Percentiles rank a stretch among this genome's conserved stretches.
Conservation (phyloP, 1,284 basidiomycete species). For the Marasmius sp. region DNA sequence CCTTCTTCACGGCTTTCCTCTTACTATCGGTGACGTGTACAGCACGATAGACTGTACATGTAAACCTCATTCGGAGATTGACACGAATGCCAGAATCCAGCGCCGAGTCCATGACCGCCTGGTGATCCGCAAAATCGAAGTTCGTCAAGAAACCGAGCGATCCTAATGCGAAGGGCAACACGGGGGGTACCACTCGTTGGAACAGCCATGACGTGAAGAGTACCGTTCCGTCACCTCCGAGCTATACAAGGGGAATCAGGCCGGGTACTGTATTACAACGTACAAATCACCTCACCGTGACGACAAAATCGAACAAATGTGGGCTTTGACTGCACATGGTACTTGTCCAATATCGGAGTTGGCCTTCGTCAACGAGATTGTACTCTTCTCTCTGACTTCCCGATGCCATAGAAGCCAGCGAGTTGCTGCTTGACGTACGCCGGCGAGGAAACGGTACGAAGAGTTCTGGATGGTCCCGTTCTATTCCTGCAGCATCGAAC, state of each 20-base stretch:
- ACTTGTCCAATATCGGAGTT: conserved; percentile 95
- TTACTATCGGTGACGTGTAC: conserved; percentile 69
- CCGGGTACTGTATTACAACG: conserved; percentile 14
- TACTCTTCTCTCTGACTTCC: conserved; percentile 37
- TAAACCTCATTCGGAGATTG: conserved; percentile 98
- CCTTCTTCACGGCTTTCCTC: conserved; percentile 87
- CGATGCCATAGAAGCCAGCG: conserved; percentile 48
- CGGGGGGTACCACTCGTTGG: conserved; percentile 96
- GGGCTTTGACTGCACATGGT: conserved; percentile 93
- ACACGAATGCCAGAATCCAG: conserved; percentile 95
- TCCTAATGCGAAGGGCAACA: conserved; percentile 96
- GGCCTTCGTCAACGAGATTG: conserved; percentile 68
- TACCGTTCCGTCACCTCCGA: conserved; percentile 98
- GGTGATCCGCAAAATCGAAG: conserved; percentile 92
- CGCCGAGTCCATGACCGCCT: conserved; percentile 84
- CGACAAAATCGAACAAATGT: conserved; percentile 96
- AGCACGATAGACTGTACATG: conserved; percentile 95
- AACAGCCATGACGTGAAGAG: conserved; percentile 99
- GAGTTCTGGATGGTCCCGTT: conserved; percentile 84
- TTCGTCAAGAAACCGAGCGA: conserved; percentile 98
- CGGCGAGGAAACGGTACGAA: conserved; percentile 80
- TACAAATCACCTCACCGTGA: conserved; percentile 69
- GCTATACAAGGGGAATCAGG: conserved; percentile 40
- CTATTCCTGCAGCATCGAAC: conserved; percentile 91
- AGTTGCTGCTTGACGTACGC: conserved; percentile 68